Conservation (phyloP, 2,329 filamentous ascomycete species). For the Pseudogymnoascus sp. region DNA sequence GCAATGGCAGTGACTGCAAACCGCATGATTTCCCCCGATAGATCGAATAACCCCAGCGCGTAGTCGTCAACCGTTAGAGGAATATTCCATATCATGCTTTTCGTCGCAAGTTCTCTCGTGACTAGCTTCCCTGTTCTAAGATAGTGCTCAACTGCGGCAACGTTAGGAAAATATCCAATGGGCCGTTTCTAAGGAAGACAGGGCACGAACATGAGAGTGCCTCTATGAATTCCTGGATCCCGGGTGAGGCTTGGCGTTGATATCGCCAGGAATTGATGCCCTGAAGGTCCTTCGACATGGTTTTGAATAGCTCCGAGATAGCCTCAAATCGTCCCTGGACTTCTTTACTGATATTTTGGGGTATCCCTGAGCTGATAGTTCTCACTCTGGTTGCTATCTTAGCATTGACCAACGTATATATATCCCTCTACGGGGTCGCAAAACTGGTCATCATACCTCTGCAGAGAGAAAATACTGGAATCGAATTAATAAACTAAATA, state of each 20-base stretch:
- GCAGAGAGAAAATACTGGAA: slow-evolving; percentile 69
- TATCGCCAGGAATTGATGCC: slow-evolving; percentile 79
- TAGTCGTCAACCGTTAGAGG: slow-evolving; percentile 74
- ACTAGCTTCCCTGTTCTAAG: slow-evolving; percentile 69
- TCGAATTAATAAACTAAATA: slow-evolving; percentile 17
- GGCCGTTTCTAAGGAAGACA: neutral
- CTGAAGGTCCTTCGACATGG: slow-evolving; percentile 63
- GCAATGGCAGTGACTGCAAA: slow-evolving; percentile 87
- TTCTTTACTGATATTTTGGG: slow-evolving; percentile 60
- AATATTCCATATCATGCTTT: slow-evolving; percentile 42
- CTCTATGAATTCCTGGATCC: slow-evolving; percentile 91
- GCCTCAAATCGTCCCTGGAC: slow-evolving; percentile 59
- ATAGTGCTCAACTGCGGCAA: slow-evolving; percentile 59
- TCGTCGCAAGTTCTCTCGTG: slow-evolving; percentile 50
- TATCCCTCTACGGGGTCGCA: neutral
- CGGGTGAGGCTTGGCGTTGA: slow-evolving; percentile 62
- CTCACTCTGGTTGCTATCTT: slow-evolving; percentile 46
- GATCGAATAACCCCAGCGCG: slow-evolving; percentile 81
- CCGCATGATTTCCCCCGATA: slow-evolving; percentile 93
- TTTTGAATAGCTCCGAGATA: slow-evolving; percentile 60
- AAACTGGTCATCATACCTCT: slow-evolving; percentile 48
- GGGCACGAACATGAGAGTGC: slow-evolving; percentile 54
- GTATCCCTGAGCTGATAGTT: slow-evolving; percentile 52
- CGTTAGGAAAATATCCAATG: neutral
- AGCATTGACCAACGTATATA: neutral